These are phyloP conservation scores for Fusarium sp. DNA, from an alignment of 2,329 filamentous ascomycete genomes.

Conservation along the genomic window DNA sequence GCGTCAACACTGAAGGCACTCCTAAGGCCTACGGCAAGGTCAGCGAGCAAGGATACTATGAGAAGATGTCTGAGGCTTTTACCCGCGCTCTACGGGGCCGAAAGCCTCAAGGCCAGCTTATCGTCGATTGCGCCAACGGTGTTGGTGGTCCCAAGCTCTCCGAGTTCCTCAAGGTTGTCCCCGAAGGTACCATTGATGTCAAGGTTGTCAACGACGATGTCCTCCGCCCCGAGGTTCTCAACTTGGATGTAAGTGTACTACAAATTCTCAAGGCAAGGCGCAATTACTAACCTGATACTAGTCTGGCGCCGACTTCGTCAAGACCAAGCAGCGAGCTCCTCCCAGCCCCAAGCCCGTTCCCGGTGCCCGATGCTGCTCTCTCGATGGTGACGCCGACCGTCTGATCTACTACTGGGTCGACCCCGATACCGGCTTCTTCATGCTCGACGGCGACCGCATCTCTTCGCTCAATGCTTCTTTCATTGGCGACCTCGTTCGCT, in stretches of 20 bases:
- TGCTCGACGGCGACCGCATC: slow-evolving; percentile 96
- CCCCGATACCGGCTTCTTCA: slow-evolving; percentile 83
- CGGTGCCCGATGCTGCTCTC: slow-evolving; percentile 85
- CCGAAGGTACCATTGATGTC: slow-evolving; percentile 80
- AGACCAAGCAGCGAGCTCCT: slow-evolving; percentile 93
- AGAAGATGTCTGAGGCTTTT: slow-evolving; percentile 89
- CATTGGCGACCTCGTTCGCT: slow-evolving; percentile 87
- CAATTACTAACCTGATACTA: slow-evolving; percentile 52
- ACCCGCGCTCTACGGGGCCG: slow-evolving; percentile 82
- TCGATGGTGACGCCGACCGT: slow-evolving; percentile 95
- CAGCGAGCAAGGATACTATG: slow-evolving; percentile 93
- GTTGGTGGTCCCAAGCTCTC: slow-evolving; percentile 92
- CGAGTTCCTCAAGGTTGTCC: slow-evolving; percentile 87
- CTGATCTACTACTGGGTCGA: slow-evolving; percentile 96
- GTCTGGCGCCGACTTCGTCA: slow-evolving; percentile 97
- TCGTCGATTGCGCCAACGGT: slow-evolving; percentile 96
- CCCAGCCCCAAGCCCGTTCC: slow-evolving; percentile 81
- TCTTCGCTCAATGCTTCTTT: slow-evolving; percentile 94
- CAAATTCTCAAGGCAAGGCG: background rate
- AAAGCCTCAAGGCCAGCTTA: slow-evolving; percentile 79
- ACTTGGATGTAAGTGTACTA: slow-evolving; percentile 77
- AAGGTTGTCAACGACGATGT: slow-evolving; percentile 94
- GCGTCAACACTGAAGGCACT: slow-evolving; percentile 91
- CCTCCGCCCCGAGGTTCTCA: slow-evolving; percentile 87
- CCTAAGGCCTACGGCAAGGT: slow-evolving; percentile 88